Conservation (phyloP, 2,329 filamentous ascomycete genomes). For the Exophiala aquamarina region DNA sequence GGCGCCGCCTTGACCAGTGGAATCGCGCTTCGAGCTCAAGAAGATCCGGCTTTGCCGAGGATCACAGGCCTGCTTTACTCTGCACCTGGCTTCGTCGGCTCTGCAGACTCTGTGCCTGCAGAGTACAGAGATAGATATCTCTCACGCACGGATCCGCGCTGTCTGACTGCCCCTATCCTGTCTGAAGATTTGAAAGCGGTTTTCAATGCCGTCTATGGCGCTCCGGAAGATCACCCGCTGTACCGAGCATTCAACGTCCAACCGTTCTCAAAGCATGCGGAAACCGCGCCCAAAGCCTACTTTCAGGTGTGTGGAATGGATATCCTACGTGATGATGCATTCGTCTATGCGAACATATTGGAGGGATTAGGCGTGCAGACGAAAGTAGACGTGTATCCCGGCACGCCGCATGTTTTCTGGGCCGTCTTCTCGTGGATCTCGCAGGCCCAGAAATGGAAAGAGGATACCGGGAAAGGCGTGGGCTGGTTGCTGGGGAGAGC, state of each 20-base stretch:
- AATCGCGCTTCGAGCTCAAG: constrained; percentile 39
- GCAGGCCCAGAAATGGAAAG: constrained; percentile 23
- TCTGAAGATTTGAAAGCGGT: constrained; percentile 19
- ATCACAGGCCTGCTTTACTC: constrained; percentile 48
- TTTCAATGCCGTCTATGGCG: constrained; percentile 18
- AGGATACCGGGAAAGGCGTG: constrained; percentile 18
- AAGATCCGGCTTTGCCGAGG: constrained; percentile 39
- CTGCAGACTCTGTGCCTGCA: constrained; percentile 32
- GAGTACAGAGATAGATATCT: constrained; percentile 40
- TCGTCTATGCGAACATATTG: constrained; percentile 53
- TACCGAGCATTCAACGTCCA: constrained; percentile 7
- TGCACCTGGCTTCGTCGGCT: constrained; percentile 28
- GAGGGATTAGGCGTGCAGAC: constrained; percentile 44
- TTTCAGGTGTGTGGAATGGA: constrained; percentile 53
- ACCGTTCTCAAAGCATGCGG: constrained; percentile 31
- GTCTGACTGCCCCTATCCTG: constrained; percentile 36
- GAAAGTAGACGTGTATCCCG: constrained; percentile 43
- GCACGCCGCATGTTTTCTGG: constrained; percentile 41
- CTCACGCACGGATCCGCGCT: constrained; percentile 43
- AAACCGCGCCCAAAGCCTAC: constrained; percentile 45
- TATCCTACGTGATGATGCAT: constrained; percentile 51
- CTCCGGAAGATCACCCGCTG: constrained; percentile 2
- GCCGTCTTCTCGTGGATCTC: constrained; percentile 19
- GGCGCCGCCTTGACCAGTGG: constrained; percentile 42
- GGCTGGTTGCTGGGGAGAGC: constrained; percentile 15